Evolutionary conservation across 2,329 filamentous ascomycete genomes (phyloP).

Genomic region (Colletotrichum tanaceti): DNA sequence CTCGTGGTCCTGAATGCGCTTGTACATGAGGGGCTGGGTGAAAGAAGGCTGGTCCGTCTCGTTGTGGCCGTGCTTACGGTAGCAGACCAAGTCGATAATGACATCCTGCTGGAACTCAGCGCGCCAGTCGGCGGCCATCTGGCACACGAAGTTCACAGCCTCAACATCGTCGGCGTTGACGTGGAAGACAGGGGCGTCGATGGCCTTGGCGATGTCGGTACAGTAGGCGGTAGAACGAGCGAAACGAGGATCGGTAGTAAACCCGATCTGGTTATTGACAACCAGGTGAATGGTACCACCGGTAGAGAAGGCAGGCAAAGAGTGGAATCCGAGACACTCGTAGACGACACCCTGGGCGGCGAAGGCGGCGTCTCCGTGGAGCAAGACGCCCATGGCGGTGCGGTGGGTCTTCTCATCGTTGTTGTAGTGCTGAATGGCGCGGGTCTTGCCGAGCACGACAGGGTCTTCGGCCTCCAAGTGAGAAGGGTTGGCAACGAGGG

Average conservation of each 20-base stretch:
- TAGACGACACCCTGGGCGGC: slow-evolving; percentile 97
- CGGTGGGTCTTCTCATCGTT: slow-evolving; percentile 90
- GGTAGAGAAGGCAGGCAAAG: slow-evolving; percentile 94
- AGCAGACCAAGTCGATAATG: slow-evolving; percentile 97
- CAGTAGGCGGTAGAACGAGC: slow-evolving; percentile 98
- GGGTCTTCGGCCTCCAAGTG: slow-evolving; percentile 98
- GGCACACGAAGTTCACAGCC: slow-evolving; percentile 97
- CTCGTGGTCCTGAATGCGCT: slow-evolving; percentile 88
- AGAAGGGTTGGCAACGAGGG: slow-evolving; percentile 96
- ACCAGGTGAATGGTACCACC: slow-evolving; percentile 97
- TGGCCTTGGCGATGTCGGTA: slow-evolving; percentile 98
- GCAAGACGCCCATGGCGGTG: slow-evolving; percentile 92
- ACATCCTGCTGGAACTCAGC: slow-evolving; percentile 99
- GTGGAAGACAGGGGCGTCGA: slow-evolving; percentile 98
- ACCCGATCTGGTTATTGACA: slow-evolving; percentile 99
- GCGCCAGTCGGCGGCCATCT: slow-evolving; percentile 96
- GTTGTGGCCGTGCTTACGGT: slow-evolving; percentile 99
- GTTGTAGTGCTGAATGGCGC: slow-evolving; percentile 99
- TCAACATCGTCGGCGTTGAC: slow-evolving; percentile 99
- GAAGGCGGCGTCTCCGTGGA: slow-evolving; percentile 97
- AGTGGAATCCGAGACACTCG: slow-evolving; percentile 97
- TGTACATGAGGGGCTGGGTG: slow-evolving; percentile 99
- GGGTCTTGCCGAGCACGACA: slow-evolving; percentile 96
- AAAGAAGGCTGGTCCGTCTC: slow-evolving; percentile 99
- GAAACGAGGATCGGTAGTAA: slow-evolving; percentile 98